phyloP scores from a whole-genome alignment of 140 eudicot species.

The Cichorium intybus region DNA sequence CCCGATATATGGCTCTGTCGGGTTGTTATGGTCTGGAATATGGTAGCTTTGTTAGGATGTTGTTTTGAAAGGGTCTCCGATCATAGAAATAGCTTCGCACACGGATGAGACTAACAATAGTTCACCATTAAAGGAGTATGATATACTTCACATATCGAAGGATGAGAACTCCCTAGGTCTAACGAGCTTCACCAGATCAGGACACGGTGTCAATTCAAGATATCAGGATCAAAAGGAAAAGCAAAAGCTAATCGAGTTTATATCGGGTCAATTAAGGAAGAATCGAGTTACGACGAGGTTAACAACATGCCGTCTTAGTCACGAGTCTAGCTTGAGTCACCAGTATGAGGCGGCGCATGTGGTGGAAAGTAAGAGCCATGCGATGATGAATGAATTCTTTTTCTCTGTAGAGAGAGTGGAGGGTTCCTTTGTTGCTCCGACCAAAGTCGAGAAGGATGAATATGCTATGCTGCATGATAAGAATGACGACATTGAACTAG shows the following conservation, averaged over 20 bases:
- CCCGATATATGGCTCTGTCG: slow-evolving; percentile 90
- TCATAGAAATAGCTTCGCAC: slow-evolving; percentile 48
- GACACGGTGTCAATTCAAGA: slow-evolving; percentile 62
- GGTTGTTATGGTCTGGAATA: slow-evolving; percentile 81
- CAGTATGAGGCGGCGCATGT: slow-evolving; percentile 51
- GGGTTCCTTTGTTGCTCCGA: slow-evolving; percentile 10
- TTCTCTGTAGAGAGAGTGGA: slow-evolving; percentile 35
- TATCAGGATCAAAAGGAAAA: slow-evolving; percentile 37
- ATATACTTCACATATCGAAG: slow-evolving; percentile 63
- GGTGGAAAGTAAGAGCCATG: slow-evolving; percentile 44
- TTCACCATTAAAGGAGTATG: slow-evolving; percentile 71
- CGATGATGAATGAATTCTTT: slow-evolving; percentile 27
- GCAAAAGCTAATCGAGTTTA: neutral
- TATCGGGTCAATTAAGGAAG: slow-evolving; percentile 25
- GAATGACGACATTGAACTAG: slow-evolving; percentile 57
- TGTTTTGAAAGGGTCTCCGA: slow-evolving; percentile 68
- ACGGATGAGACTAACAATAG: slow-evolving; percentile 39
- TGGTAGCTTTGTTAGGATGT: slow-evolving; percentile 88
- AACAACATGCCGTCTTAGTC: slow-evolving; percentile 50
- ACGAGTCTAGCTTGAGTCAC: slow-evolving; percentile 78
- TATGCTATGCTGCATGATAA: neutral
- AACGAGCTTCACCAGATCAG: slow-evolving; percentile 58
- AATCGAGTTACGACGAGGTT: slow-evolving; percentile 36
- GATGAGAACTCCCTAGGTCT: slow-evolving; percentile 45
- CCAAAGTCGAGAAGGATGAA: slow-evolving; percentile 4